Percentiles rank a stretch among this genome's conserved stretches.
phyloP scores from a whole-genome alignment of 768 basidiomycete species.

The Hortiboletus flavorubellus region DNA sequence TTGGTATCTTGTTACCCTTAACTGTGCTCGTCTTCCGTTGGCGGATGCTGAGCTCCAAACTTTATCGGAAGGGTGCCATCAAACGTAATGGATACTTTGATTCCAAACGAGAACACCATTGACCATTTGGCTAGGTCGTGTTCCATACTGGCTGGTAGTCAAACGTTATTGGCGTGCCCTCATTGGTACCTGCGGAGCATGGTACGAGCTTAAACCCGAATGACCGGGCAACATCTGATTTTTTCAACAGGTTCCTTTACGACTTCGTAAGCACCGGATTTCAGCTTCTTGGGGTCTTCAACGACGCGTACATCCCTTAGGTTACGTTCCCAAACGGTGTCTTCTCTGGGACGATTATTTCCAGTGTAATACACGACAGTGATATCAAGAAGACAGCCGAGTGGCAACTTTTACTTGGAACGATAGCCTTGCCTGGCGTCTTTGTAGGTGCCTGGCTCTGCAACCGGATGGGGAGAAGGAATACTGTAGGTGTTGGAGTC shows the following conservation, averaged over 20 bases:
- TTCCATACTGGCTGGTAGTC: conserved; percentile 60
- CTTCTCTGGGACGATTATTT: conserved; percentile 65
- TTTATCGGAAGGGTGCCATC: conserved; percentile 64
- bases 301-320: conserved; percentile 26
- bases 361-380: conserved; percentile 55
- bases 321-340: conserved; percentile 73
- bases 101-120: not conserved
- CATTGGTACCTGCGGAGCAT: conserved; percentile 71
- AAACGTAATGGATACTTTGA: conserved; percentile 41
- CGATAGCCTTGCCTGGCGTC: conserved; percentile 61
- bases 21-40: conserved; percentile 71
- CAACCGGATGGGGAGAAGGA: conserved; percentile 53
- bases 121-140: conserved; percentile 36
- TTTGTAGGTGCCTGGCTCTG: conserved; percentile 48
- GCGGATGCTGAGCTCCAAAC: conserved; percentile 64
- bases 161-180: conserved; percentile 65
- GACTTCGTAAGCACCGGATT: conserved; percentile 46
- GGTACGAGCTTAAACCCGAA: conserved; percentile 35
- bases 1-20: conserved; percentile 60
- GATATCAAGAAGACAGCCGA: conserved; percentile 61
- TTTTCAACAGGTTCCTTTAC: conserved; percentile 55
- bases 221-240: not conserved
- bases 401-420: conserved; percentile 63
- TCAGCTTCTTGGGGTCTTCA: not conserved
- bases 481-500: conserved; percentile 40